These are phyloP conservation scores for Colletotrichum liaoningense DNA, from an alignment of 2,329 filamentous ascomycete genomes.

Conservation along the genomic window DNA sequence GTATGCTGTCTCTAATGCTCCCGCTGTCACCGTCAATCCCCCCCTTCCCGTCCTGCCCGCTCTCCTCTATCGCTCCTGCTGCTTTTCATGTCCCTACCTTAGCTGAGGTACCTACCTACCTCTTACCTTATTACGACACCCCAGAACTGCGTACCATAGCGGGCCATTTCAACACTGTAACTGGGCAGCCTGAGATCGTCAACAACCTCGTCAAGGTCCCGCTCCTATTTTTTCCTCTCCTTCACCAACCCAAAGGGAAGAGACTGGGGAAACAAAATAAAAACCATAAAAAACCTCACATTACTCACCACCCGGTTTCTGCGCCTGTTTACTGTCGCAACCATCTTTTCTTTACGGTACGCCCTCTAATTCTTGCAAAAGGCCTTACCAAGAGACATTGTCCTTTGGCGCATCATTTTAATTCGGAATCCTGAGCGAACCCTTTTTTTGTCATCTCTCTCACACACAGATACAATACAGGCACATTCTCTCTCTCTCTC, in stretches of 20 bases:
- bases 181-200: conserved; percentile 20
- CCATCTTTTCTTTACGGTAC: conserved; percentile 20
- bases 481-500: neutral
- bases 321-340: conserved; percentile 28
- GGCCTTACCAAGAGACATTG: neutral
- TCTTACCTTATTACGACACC: neutral
- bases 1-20: neutral
- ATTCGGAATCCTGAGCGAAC: conserved; percentile 21
- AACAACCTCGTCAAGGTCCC: conserved; percentile 31
- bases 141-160: neutral
- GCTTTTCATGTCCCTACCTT: neutral
- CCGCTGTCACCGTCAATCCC: neutral
- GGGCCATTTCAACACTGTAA: neutral
- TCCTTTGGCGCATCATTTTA: conserved; percentile 24
- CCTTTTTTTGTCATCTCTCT: conserved; percentile 4
- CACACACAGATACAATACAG: no score
- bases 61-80: neutral
- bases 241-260: conserved; percentile 5
- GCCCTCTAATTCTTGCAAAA: conserved; percentile 14
- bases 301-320: neutral
- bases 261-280: conserved; percentile 2
- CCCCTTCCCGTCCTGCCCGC: neutral
- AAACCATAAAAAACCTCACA: neutral
- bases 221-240: conserved; percentile 13
- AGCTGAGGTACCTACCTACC: neutral